Percentiles rank a stretch among this genome's conserved stretches.
Evolutionary conservation across 1,139 yeast genomes (phyloP).

Genomic region (Yamadazyma diddensiae): DNA sequence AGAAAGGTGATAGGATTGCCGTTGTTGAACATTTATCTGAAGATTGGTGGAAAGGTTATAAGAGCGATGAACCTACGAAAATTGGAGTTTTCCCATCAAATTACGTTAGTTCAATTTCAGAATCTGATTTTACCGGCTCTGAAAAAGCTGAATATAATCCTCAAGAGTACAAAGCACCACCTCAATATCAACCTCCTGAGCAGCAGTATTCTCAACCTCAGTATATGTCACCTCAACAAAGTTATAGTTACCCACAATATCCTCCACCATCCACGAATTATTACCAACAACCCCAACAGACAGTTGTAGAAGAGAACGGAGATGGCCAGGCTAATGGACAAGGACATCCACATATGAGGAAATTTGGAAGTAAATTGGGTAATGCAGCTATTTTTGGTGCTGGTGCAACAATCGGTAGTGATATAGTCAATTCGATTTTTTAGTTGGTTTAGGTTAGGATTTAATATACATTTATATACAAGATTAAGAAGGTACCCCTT

Average conservation of each 20-base stretch:
- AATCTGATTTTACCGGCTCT: constrained; percentile 26
- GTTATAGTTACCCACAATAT: constrained; percentile 5
- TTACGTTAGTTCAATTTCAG: constrained; percentile 58
- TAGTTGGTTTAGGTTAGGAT: constrained; percentile 23
- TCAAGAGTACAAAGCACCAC: constrained; percentile 15
- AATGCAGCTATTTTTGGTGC: constrained; percentile 96
- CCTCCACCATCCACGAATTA: constrained; percentile 48
- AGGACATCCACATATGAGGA: constrained; percentile 46
- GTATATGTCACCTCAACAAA: constrained; percentile 5
- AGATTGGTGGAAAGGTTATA: constrained; percentile 90
- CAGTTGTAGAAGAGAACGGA: constrained; percentile 10
- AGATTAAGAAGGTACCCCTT: constrained; percentile 43
- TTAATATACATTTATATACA: not conserved
- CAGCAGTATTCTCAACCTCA: constrained; percentile 9
- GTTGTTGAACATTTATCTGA: constrained; percentile 72
- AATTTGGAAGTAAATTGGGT: constrained; percentile 81
- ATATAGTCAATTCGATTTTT: constrained; percentile 80
- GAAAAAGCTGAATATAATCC: constrained; percentile 22
- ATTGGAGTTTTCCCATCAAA: constrained; percentile 90
- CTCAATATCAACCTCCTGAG: constrained; percentile 7
- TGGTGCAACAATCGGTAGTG: constrained; percentile 93
- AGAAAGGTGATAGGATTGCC: constrained; percentile 64
- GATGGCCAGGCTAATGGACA: constrained; percentile 14
- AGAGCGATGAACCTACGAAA: constrained; percentile 40
- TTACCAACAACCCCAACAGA: constrained; percentile 33